A percentile compares a stretch with the other conserved stretches of the same genome.
Evolutionary conservation across 495 filamentous ascomycete species (phyloP).

Genomic region (Hypoxylon fuscum): DNA sequence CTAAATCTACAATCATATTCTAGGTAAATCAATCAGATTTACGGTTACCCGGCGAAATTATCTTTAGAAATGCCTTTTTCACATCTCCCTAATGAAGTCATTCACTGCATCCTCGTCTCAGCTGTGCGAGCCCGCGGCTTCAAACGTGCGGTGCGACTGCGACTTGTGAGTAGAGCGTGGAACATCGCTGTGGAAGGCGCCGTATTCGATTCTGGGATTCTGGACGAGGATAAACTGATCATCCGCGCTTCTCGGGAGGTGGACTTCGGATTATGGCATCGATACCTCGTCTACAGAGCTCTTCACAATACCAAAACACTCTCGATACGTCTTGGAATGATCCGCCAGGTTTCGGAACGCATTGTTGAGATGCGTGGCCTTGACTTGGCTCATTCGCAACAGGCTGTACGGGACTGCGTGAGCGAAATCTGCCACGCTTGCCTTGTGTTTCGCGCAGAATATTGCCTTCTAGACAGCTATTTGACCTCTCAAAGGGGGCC

Average conservation of each 20-base stretch:
- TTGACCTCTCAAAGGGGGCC: not conserved
- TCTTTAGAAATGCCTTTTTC: not conserved
- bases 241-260: not conserved
- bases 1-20: not conserved
- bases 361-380: not conserved
- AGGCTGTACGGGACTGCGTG: not conserved
- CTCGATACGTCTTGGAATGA: not conserved
- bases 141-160: not conserved
- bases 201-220: slow-evolving; percentile 9
- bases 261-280: not conserved
- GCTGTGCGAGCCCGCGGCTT: not conserved
- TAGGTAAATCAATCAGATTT: no score
- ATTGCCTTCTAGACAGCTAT: not conserved
- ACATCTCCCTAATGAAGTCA: not conserved
- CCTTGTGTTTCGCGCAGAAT: not conserved
- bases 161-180: slow-evolving; percentile 2
- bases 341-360: not conserved
- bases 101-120: not conserved
- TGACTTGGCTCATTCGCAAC: not conserved
- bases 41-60: not conserved
- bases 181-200: not conserved
- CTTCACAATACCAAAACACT: not conserved
- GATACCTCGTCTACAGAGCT: not conserved
- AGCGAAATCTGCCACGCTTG: not conserved
- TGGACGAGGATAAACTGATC: not conserved